Percentiles rank a stretch among this genome's conserved stretches.
Evolutionary conservation across 768 basidiomycete species (phyloP).

Genomic region (Suillus clintonianus): DNA sequence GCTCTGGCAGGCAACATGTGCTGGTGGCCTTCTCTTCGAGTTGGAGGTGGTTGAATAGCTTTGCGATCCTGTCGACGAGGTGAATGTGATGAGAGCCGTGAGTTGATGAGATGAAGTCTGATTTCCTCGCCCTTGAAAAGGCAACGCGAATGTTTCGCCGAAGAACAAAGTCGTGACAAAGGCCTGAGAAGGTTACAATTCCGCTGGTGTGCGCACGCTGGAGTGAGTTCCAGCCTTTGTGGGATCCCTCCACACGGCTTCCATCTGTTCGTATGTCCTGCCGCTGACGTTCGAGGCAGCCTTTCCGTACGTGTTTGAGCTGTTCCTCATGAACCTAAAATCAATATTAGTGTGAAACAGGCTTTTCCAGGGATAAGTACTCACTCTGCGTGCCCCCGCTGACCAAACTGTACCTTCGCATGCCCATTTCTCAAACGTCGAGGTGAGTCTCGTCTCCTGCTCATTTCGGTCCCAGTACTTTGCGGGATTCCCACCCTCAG

Average conservation of each 20-base stretch:
- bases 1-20: not conserved
- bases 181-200: conserved; percentile 15
- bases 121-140: too few relatives aligned
- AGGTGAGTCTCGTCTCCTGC: conserved; percentile 15
- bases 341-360: too few relatives aligned
- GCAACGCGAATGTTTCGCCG: too few relatives aligned
- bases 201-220: conserved; percentile 22
- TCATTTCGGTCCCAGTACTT: conserved; percentile 18
- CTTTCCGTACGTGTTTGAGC: too few relatives aligned
- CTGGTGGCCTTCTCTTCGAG: not conserved
- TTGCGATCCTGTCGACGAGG: conserved; percentile 17
- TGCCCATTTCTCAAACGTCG: too few relatives aligned
- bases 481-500: conserved; percentile 8
- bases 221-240: conserved; percentile 30
- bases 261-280: conserved; percentile 27
- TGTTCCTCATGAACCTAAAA: too few relatives aligned
- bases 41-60: conserved; percentile 14
- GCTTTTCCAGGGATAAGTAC: too few relatives aligned
- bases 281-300: conserved; percentile 21
- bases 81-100: too few relatives aligned
- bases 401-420: too few relatives aligned
- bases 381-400: too few relatives aligned
- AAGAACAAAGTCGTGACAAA: too few relatives aligned
- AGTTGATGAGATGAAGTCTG: too few relatives aligned
- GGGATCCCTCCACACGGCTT: conserved; percentile 30